Conservation (phyloP, 306 rosid species). For the Fragaria vesca region DNA sequence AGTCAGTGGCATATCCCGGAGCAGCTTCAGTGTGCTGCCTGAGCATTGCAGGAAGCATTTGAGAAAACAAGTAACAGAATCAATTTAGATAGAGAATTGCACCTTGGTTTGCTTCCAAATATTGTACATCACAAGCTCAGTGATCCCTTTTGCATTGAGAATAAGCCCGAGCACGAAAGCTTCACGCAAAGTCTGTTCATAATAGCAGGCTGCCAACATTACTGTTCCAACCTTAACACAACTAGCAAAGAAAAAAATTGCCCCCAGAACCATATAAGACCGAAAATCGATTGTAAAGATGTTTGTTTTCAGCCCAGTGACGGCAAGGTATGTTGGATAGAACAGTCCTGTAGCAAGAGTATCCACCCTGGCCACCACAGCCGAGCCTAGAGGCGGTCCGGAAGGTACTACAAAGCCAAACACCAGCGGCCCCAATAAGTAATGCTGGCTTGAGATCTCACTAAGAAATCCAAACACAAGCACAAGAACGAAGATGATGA, state of each 20-base stretch:
- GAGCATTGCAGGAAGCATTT: neutral
- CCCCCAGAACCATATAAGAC: slow-evolving; percentile 24
- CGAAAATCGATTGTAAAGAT: slow-evolving; percentile 24
- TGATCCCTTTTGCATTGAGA: slow-evolving; percentile 60
- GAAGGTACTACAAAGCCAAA: slow-evolving; percentile 54
- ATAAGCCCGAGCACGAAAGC: slow-evolving; percentile 53
- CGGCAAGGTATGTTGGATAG: slow-evolving; percentile 60
- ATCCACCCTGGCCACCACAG: slow-evolving; percentile 44
- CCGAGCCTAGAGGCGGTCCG: slow-evolving; percentile 66
- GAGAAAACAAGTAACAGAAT: neutral
- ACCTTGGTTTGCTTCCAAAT: slow-evolving; percentile 49
- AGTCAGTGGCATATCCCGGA: neutral
- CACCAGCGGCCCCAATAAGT: slow-evolving; percentile 46
- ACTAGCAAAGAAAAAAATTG: slow-evolving; percentile 25
- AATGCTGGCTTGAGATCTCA: slow-evolving; percentile 59
- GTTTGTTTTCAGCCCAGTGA: slow-evolving; percentile 50
- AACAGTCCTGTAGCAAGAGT: slow-evolving; percentile 31
- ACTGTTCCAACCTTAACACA: slow-evolving; percentile 46
- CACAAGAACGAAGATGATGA: slow-evolving; percentile 32
- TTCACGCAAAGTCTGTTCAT: slow-evolving; percentile 30
- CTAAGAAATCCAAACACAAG: slow-evolving; percentile 29
- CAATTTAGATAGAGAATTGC: neutral
- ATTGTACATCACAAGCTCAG: slow-evolving; percentile 47
- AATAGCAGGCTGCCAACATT: slow-evolving; percentile 43
- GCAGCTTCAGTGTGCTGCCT: neutral